Conservation (phyloP, 345 rosid genomes). For the Hibiscus syriacus region DNA sequence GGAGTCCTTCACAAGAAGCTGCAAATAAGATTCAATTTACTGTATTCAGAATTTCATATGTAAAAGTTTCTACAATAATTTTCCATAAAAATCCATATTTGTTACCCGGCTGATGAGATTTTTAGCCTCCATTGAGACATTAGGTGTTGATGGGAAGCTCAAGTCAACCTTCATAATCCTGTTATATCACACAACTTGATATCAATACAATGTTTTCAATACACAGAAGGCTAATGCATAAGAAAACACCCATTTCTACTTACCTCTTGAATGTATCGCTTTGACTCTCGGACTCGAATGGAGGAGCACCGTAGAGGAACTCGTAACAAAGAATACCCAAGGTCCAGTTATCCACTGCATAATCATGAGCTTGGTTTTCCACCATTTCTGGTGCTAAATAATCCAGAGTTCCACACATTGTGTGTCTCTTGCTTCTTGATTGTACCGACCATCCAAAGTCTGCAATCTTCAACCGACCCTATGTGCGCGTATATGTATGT, state of each 20-base stretch:
- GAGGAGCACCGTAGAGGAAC: slow-evolving; percentile 85
- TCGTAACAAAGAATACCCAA: slow-evolving; percentile 86
- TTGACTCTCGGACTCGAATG: slow-evolving; percentile 88
- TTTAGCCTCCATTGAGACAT: slow-evolving; percentile 62
- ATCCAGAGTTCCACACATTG: slow-evolving; percentile 98
- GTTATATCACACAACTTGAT: slow-evolving; percentile 12
- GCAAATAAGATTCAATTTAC: slow-evolving; percentile 19
- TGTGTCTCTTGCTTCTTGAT: slow-evolving; percentile 79
- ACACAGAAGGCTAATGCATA: background rate
- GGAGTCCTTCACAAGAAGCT: slow-evolving; percentile 88
- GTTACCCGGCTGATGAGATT: slow-evolving; percentile 57
- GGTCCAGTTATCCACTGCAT: slow-evolving; percentile 96
- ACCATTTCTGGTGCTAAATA: slow-evolving; percentile 97
- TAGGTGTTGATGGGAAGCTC: slow-evolving; percentile 66
- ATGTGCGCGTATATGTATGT: slow-evolving; percentile 2
- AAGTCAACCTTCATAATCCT: slow-evolving; percentile 74
- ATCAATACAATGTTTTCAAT: background rate
- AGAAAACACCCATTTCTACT: background rate
- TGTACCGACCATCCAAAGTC: slow-evolving; percentile 99
- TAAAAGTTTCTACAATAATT: background rate
- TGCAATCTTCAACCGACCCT: slow-evolving; percentile 90
- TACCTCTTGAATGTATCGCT: slow-evolving; percentile 74
- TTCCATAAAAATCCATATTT: background rate
- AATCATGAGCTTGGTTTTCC: slow-evolving; percentile 77
- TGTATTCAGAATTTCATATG: background rate